Evolutionary conservation across 345 rosid species (phyloP).

Genomic region (Salix brachista): DNA sequence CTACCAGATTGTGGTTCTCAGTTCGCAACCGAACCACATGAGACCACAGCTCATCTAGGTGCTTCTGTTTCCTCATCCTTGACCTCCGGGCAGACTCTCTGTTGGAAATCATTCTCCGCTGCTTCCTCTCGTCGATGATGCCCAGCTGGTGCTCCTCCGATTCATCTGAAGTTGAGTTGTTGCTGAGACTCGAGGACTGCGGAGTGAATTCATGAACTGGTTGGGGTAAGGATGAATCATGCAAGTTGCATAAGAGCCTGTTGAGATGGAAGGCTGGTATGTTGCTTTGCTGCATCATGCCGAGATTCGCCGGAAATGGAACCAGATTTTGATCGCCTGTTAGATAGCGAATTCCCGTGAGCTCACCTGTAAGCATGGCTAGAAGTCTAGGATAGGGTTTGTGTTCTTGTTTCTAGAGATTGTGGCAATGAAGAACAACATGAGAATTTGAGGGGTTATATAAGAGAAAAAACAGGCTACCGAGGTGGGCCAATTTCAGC

Average conservation of each 20-base stretch:
- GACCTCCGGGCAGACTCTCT: conserved; percentile 97
- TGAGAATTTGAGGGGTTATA: conserved; percentile 39
- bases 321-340: conserved; percentile 34
- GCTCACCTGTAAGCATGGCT: conserved; percentile 52
- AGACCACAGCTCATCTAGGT: conserved; percentile 91
- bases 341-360: conserved; percentile 47
- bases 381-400: conserved; percentile 1
- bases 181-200: conserved; percentile 48
- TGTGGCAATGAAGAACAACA: conserved; percentile 28
- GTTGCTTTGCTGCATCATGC: conserved; percentile 26
- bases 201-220: conserved; percentile 34
- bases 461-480: conserved; percentile 29
- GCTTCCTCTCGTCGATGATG: conserved; percentile 80
- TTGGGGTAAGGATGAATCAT: conserved; percentile 31
- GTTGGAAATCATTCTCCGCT: conserved; percentile 89
- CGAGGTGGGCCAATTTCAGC: conserved; percentile 33
- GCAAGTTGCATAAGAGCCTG: conserved; percentile 33
- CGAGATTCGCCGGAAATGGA: conserved; percentile 33
- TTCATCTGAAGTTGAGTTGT: conserved; percentile 80
- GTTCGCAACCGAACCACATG: conserved; percentile 69
- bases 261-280: conserved; percentile 44
- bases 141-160: conserved; percentile 58
- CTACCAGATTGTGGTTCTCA: conserved; percentile 65
- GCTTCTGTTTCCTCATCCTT: conserved; percentile 91
- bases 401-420: conserved; percentile 9